Evolutionary conservation across 805 yeast genomes (phyloP), one percentile per base, ranked within the genome.

Genomic region (Phaffomyces opuntiae): DNA sequence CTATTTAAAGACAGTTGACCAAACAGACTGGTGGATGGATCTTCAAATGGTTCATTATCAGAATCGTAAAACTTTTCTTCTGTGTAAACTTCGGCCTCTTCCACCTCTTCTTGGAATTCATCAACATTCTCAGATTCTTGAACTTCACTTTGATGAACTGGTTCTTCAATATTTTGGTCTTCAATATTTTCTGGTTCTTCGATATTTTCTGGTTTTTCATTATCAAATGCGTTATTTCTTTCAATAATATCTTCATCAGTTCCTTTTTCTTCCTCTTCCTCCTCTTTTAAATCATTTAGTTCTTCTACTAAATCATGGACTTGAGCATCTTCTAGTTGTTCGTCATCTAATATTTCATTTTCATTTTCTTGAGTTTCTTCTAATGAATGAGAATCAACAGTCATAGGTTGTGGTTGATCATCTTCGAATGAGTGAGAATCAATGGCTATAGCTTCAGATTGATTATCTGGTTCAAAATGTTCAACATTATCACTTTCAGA

Each of bases 11-110:
- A 52, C 3, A 58, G 26, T 11, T 45, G 41, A 14, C 62, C 62
- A 36, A 58, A 58, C 36, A 58, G 13, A 46, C 62, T 58, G 11
- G 48, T 49, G 7, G 52, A 45, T 13, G 62, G 62, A 43, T 53
- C 56, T 41, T 48, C 44, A 27, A 50, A 58, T 17, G 53, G 52
- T 14, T 50, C 61, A 38, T 58, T 44, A 24, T 50, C 50, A 3
- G 62, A 58, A 38, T 58, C 62, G 29, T 48, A 58, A 33, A 52
- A 58, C 21, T 44, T 42, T 34, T 52, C 43, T 39, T 45, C 47
- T 17, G 16, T 26, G 6, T 38, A 37, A n/a, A n/a, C n/a, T 8
- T 32, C 35, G n/a, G 35, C 35, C 9, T 32, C 19, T 32, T 14
- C 35, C 7, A 11, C 40, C 31, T 44, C 40, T 32, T 37, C 25